Evolutionary conservation across 805 yeast species (phyloP).

Genomic region (Teunomyces stri): DNA sequence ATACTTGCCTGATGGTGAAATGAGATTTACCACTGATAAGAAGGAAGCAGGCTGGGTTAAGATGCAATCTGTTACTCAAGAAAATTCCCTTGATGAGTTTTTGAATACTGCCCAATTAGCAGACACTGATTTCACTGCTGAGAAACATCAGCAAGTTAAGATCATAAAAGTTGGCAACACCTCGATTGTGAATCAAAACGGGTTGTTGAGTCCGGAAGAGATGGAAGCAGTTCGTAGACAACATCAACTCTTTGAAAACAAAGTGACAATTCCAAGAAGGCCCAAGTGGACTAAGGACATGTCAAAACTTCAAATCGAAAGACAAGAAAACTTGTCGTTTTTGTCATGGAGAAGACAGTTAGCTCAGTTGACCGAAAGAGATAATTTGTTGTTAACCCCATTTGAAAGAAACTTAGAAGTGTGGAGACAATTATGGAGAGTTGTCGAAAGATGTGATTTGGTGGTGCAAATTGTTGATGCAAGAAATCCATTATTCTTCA

Average conservation of each 20-base stretch:
- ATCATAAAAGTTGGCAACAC: constrained; percentile 72
- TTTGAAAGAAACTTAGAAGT: constrained; percentile 96
- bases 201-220: constrained; percentile 63
- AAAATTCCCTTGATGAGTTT: constrained; percentile 89
- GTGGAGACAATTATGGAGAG: constrained; percentile 98
- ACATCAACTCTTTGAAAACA: constrained; percentile 65
- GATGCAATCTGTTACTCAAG: constrained; percentile 91
- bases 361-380: constrained; percentile 78
- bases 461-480: constrained; percentile 98
- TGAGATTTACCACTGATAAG: constrained; percentile 83
- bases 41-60: constrained; percentile 89
- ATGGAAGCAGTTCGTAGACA: constrained; percentile 56
- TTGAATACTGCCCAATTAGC: constrained; percentile 93
- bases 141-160: constrained; percentile 75
- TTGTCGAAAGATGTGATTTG: constrained; percentile 89
- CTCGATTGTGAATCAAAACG: constrained; percentile 37
- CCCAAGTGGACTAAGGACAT: constrained; percentile 79
- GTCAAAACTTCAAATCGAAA: constrained; percentile 74
- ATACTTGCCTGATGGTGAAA: constrained; percentile 79
- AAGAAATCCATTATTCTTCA: constrained; percentile 84
- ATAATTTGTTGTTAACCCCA: constrained; percentile 87
- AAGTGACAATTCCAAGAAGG: constrained; percentile 86
- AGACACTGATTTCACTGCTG: constrained; percentile 94
- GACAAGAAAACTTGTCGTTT: constrained; percentile 86
- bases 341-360: constrained; percentile 91